A percentile compares a stretch with the other conserved stretches of the same genome.
Conservation (phyloP, 202 grass and related monocot species). For the Bolboschoenoplectus hybrid region DNA sequence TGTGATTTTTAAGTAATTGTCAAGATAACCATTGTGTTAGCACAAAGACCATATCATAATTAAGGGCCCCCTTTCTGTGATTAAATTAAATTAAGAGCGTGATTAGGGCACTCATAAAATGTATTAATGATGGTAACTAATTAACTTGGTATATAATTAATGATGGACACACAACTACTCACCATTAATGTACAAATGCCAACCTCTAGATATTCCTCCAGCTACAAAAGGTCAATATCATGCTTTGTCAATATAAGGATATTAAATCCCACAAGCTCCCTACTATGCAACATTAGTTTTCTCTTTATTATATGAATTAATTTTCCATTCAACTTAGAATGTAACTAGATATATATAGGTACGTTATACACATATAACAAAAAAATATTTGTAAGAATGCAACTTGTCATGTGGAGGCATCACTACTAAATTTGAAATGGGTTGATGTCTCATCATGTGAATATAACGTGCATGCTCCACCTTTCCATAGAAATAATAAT, state of each 20-base stretch:
- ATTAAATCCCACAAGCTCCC: slow-evolving; percentile 11
- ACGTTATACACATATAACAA: neutral
- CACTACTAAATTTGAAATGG: slow-evolving; percentile 19
- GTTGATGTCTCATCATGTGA: slow-evolving; percentile 26
- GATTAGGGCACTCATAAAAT: neutral
- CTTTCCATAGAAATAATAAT: slow-evolving; percentile 18
- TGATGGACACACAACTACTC: neutral
- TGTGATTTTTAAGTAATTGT: neutral
- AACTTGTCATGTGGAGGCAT: slow-evolving; percentile 32
- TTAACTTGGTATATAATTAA: neutral
- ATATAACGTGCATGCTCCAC: slow-evolving; percentile 33
- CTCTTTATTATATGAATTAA: neutral
- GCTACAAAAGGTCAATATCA: slow-evolving; percentile 20
- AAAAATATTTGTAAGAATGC: slow-evolving; percentile 4
- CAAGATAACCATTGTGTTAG: no score
- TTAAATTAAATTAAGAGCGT: neutral
- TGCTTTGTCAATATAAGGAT: neutral
- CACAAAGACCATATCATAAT: neutral
- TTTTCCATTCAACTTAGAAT: neutral
- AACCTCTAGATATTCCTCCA: slow-evolving; percentile 20
- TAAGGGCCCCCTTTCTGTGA: neutral
- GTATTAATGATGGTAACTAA: neutral
- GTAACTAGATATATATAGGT: no score
- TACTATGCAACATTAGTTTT: neutral
- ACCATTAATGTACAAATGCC: slow-evolving; percentile 16